phyloP scores from a whole-genome alignment of 257 asterid genomes.

The Asclepias syriaca region DNA sequence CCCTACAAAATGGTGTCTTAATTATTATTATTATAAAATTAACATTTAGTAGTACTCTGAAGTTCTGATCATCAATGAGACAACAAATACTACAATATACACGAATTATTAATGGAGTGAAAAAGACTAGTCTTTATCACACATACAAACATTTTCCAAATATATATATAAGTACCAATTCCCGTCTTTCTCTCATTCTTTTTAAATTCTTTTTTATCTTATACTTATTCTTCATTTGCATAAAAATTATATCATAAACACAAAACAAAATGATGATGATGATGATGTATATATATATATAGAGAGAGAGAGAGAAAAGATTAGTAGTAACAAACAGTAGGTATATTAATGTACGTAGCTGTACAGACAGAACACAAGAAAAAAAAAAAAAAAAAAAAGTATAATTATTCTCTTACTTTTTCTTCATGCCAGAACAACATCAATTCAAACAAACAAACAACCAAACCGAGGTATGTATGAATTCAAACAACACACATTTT shows the following conservation, averaged over 20 bases:
- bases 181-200: too few species aligned
- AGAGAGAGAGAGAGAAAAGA: too few species aligned
- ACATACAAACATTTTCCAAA: too few species aligned
- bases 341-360: neutral
- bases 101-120: neutral
- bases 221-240: too few species aligned
- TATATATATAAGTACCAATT: too few species aligned
- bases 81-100: too few species aligned
- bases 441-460: constrained; percentile 30
- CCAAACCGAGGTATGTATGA: constrained; percentile 23
- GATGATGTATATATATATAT: too few species aligned
- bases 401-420: constrained; percentile 30
- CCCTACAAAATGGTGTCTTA: too few species aligned
- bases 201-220: too few species aligned
- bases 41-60: neutral
- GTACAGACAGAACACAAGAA: constrained; percentile 32
- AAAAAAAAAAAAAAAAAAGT: constrained; percentile 4
- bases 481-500: constrained; percentile 17
- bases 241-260: too few species aligned
- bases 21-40: too few species aligned
- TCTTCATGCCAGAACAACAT: constrained; percentile 29
- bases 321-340: constrained; percentile 10
- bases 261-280: too few species aligned
- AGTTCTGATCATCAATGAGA: neutral
- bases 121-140: neutral